Base-by-base conservation (phyloP, 2,329 filamentous ascomycete genomes). In the Verticillium dahliae region DNA sequence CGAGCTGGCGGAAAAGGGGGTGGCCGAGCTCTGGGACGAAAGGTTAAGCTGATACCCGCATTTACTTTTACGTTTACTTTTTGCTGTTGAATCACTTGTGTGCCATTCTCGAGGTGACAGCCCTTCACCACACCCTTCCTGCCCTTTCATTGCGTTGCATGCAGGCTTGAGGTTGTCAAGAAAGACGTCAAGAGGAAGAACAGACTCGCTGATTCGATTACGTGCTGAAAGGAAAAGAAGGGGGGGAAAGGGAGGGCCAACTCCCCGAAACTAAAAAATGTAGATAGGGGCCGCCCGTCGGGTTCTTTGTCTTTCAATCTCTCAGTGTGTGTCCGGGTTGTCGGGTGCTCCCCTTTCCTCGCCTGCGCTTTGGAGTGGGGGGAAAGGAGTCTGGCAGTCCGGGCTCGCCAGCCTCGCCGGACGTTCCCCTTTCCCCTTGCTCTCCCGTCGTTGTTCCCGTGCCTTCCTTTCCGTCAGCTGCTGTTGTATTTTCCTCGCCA, bases 21-120 rank as follows among this genome's bases (percentile, higher is more conserved):
- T 91, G 35, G 80, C 81, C 61, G 90, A 92, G 69, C 75, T 96
- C 61, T 85, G 90, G 83, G 87, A 86, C 65, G 90, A 92, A 74
- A 83, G 91, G 69, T 79, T 92, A 57, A 75, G 75, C 55, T 71
- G 65, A 54, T 60, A 22, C 45, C 45, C 45, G 18, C n/a, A 22
- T 27, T 27, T 27, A 27, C 27, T 27, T 27, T 27, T 27, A 27
- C 27, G 18, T 22, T 22, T 22, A 22, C 18, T 22, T 27, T 27
- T 27, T 27, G 27, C 27, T 27, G 27, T 27, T 27, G 3, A 27
- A 4, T 27, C 4, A 45, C 9, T 45, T 14, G 15, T n/a, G 18
- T 50, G 38, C 35, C 33, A n/a, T 50, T 38, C 13, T 27, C 27
- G 27, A 27, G 27, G 27, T 27, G 27, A 27, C 27, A 27, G 27